Evolutionary conservation across 2,329 filamentous ascomycete genomes (phyloP), one percentile per base, ranked within the genome.

Genomic region (Pestalotiopsis fici): DNA sequence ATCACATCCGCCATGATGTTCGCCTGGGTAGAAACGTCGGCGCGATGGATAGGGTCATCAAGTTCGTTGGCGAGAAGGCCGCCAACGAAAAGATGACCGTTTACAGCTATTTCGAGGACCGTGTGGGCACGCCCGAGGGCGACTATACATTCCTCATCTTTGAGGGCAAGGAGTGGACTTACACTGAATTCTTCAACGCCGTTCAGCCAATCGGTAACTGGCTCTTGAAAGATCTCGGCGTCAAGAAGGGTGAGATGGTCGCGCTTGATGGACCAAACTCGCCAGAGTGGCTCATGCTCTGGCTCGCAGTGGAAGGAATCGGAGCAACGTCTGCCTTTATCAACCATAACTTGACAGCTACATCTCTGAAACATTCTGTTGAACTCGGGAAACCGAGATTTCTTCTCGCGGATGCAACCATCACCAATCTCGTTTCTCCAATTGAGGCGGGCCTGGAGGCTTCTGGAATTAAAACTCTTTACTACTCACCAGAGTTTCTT

Each of bases 321-420:
- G 91, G 91, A 2, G 88, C 88, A 13, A 85, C 86, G 0, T 88
- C 90, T 0, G 90, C 91, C 0, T 86, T 91, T 77, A 88, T 93
- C 76, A 93, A 93, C 73, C 88, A 88, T 75, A 90, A 93, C 72
- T 80, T 93, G 11, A 82, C 85, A 1, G 88, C 87, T 0, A 84
- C 89, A 69, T 85, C 89, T 1, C 78, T 93, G 66, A 71, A 90
- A n/a, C 90, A 93, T 76, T 92, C 89, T 67, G 75, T 92, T 63
- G 84, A 83, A 70, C 81, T 91, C 47, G 86, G 85, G 59, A 83
- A 82, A 2, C 83, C 88, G 2, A 83, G 80, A 31, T 70, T 90
- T 54, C 71, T 92, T 1, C 74, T 92, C 1, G 85, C 90, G 2
- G 90, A 91, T 68, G 81, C 85, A 2, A 83, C 88, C 25, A 72